Conservation (phyloP, 1,284 basidiomycete genomes). For the Amylostereum areolatum region DNA sequence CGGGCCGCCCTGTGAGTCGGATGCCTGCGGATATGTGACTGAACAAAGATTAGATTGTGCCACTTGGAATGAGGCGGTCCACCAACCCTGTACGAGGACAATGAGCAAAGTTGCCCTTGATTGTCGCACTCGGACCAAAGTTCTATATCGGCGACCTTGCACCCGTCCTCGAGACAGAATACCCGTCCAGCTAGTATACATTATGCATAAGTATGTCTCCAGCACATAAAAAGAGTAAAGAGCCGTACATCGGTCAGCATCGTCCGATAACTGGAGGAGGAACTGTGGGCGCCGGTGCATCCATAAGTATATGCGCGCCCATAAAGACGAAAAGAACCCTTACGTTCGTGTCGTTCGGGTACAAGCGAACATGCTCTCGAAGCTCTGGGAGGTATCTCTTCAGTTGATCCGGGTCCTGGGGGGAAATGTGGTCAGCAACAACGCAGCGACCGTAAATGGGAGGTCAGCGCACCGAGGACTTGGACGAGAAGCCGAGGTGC, state of each 20-base stretch:
- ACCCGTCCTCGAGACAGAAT: conserved; percentile 39
- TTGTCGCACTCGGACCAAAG: conserved; percentile 20
- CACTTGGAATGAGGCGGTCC: background rate
- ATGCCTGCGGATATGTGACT: background rate
- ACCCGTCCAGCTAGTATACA: conserved; percentile 34
- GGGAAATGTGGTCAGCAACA: background rate
- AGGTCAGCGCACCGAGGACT: background rate
- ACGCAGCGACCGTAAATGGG: background rate
- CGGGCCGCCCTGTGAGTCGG: background rate
- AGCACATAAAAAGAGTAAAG: conserved; percentile 3
- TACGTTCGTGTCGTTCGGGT: background rate
- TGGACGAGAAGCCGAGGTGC: background rate
- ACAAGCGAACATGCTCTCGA: background rate
- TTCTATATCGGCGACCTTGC: conserved; percentile 25
- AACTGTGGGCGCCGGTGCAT: background rate
- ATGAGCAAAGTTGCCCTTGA: conserved; percentile 28
- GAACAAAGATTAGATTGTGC: background rate
- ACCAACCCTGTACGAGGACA: conserved; percentile 39
- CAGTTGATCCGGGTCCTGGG: background rate
- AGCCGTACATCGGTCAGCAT: background rate
- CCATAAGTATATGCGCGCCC: background rate
- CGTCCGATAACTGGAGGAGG: background rate
- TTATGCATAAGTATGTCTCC: conserved; percentile 7
- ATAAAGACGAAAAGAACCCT: background rate
- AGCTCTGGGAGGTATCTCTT: background rate